Conservation (phyloP, 345 rosid genomes). For the Limnanthes douglasii region DNA sequence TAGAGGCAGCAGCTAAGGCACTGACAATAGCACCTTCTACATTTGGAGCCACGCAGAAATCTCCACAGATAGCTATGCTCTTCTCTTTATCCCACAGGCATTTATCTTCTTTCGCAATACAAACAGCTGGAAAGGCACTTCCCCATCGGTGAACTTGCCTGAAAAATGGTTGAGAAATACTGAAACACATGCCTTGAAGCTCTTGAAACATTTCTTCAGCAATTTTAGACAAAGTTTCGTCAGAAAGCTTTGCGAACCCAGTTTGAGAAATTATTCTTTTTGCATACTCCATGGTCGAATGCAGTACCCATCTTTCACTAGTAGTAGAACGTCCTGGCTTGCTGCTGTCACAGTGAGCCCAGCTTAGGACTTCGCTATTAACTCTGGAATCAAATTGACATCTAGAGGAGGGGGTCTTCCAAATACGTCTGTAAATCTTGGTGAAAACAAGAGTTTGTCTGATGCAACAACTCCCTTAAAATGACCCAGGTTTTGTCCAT, state of each 20-base stretch:
- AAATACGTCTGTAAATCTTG: conserved; percentile 39
- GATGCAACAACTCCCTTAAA: conserved; percentile 55
- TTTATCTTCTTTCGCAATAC: conserved; percentile 52
- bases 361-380: conserved; percentile 48
- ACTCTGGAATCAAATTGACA: conserved; percentile 25
- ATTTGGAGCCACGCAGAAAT: conserved; percentile 71
- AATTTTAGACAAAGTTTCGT: conserved; percentile 29
- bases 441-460: conserved; percentile 50
- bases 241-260: conserved; percentile 52
- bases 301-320: conserved; percentile 82
- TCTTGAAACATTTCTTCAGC: conserved; percentile 58
- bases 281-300: conserved; percentile 56
- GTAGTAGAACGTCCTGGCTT: conserved; percentile 61
- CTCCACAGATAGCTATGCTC: conserved; percentile 66
- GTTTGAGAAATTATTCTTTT: conserved; percentile 33
- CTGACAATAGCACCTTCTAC: conserved; percentile 81
- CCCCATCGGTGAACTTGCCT: conserved; percentile 90
- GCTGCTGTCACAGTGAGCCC: conserved; percentile 68
- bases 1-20: conserved; percentile 64
- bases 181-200: conserved; percentile 38
- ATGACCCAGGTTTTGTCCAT: conserved; percentile 42
- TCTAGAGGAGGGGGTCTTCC: conserved; percentile 65
- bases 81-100: conserved; percentile 48
- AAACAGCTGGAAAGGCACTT: conserved; percentile 73
- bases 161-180: conserved; percentile 49